Evolutionary conservation across 2,329 filamentous ascomycete genomes (phyloP).

Genomic region (Falciphora oryzae): DNA sequence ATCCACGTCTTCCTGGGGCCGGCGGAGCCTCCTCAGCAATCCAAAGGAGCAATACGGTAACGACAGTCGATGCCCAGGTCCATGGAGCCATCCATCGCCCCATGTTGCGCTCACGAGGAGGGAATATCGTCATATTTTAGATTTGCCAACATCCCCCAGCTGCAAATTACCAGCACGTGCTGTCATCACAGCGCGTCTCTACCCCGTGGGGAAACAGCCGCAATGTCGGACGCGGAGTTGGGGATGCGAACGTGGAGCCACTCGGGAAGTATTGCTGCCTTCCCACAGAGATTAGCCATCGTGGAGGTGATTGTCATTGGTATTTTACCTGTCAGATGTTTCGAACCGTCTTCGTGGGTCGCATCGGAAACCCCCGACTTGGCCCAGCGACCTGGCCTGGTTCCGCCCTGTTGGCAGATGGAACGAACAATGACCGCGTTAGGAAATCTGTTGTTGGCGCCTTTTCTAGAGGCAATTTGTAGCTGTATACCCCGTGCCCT

Average conservation of each 20-base stretch:
- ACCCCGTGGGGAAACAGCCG: not conserved
- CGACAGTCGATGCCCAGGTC: not conserved
- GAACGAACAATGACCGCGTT: too few species aligned
- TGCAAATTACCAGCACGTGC: not conserved
- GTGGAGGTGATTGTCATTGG: too few species aligned
- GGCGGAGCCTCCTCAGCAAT: not conserved
- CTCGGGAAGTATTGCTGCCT: not conserved
- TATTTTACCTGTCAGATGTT: too few species aligned
- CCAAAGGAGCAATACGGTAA: not conserved
- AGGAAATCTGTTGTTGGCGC: too few species aligned
- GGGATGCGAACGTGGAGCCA: not conserved
- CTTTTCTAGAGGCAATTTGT: too few species aligned
- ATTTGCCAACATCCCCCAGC: not conserved
- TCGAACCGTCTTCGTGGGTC: too few species aligned
- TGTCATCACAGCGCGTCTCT: not conserved
- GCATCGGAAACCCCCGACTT: too few species aligned
- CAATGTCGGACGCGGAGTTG: not conserved
- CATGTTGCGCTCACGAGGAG: not conserved
- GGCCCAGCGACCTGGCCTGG: too few species aligned
- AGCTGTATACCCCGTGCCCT: too few species aligned
- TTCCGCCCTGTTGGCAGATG: too few species aligned
- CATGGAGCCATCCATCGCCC: not conserved
- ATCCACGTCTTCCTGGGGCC: not conserved
- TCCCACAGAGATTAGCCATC: too few species aligned
- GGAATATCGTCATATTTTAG: not conserved